phyloP scores from a whole-genome alignment of 768 basidiomycete species.

The Boletus rex-veris region DNA sequence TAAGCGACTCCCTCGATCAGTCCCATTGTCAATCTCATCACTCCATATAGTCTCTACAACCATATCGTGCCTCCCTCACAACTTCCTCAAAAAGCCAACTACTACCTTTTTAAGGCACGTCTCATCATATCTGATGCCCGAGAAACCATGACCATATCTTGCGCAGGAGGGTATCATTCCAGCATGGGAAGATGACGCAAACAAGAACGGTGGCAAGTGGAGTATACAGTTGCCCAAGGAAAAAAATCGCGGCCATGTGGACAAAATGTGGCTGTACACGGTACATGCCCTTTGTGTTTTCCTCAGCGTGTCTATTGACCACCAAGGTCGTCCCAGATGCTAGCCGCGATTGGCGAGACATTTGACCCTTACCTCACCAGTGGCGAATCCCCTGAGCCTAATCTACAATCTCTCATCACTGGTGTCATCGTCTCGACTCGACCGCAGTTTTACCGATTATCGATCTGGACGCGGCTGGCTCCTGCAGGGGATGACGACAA shows the following conservation, averaged over 20 bases:
- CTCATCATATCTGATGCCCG: not conserved
- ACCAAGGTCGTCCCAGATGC: slow-evolving; percentile 66
- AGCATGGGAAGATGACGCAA: slow-evolving; percentile 96
- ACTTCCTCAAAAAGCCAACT: slow-evolving; percentile 95
- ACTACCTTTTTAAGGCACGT: slow-evolving; percentile 95
- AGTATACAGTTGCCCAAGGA: slow-evolving; percentile 95
- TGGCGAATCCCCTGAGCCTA: slow-evolving; percentile 40
- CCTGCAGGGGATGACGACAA: slow-evolving; percentile 53
- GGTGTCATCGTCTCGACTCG: slow-evolving; percentile 95
- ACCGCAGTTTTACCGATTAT: slow-evolving; percentile 92
- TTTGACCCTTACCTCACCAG: slow-evolving; percentile 82
- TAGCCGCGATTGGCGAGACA: slow-evolving; percentile 98
- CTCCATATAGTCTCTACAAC: slow-evolving; percentile 77
- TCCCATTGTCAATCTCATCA: slow-evolving; percentile 8
- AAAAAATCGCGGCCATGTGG: slow-evolving; percentile 80
- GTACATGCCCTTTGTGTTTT: slow-evolving; percentile 40
- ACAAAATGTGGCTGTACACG: slow-evolving; percentile 98
- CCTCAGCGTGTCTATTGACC: not conserved
- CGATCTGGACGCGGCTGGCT: slow-evolving; percentile 94
- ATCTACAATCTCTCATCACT: slow-evolving; percentile 67
- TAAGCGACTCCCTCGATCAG: slow-evolving; percentile 36
- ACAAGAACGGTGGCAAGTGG: slow-evolving; percentile 98
- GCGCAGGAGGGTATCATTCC: slow-evolving; percentile 89
- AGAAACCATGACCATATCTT: slow-evolving; percentile 3
- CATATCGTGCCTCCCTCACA: slow-evolving; percentile 95